These are phyloP conservation scores for Aspergillus caelatus DNA, from an alignment of 2,329 filamentous ascomycete species.

Conservation along the genomic window DNA sequence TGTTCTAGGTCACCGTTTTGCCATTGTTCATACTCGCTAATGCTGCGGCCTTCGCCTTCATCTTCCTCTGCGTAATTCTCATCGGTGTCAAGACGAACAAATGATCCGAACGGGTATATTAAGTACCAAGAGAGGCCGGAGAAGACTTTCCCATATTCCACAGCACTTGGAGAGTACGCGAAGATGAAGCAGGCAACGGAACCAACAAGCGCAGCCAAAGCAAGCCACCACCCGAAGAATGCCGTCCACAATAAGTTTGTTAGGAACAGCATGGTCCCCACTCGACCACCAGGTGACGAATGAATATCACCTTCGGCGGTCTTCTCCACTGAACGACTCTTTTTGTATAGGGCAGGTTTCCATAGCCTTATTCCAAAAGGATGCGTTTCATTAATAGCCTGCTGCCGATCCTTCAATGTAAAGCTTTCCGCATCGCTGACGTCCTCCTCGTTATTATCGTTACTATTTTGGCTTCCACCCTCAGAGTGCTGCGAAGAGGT, in stretches of 20 bases:
- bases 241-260: slow-evolving; percentile 92
- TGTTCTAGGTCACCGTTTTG: slow-evolving; percentile 96
- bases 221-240: slow-evolving; percentile 95
- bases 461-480: slow-evolving; percentile 29
- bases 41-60: slow-evolving; percentile 91
- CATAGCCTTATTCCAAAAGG: slow-evolving; percentile 98
- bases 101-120: slow-evolving; percentile 96
- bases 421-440: slow-evolving; percentile 96
- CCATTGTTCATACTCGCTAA: slow-evolving; percentile 99
- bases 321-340: slow-evolving; percentile 92
- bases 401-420: slow-evolving; percentile 92
- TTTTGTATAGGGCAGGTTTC: slow-evolving; percentile 99
- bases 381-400: slow-evolving; percentile 98
- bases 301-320: slow-evolving; percentile 97
- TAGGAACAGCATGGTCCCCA: slow-evolving; percentile 79
- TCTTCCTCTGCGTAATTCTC: slow-evolving; percentile 95
- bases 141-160: slow-evolving; percentile 83
- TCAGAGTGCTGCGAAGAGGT: slow-evolving; percentile 26
- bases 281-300: slow-evolving; percentile 84
- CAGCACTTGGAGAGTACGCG: slow-evolving; percentile 75
- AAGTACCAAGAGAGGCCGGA: slow-evolving; percentile 84
- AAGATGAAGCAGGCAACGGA: slow-evolving; percentile 79
- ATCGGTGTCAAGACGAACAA: slow-evolving; percentile 89
- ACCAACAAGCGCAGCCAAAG: slow-evolving; percentile 71
- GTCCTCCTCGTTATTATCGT: slow-evolving; percentile 64